A percentile compares a stretch with the other conserved stretches of the same genome.
Conservation (phyloP, 768 basidiomycete genomes). For the Sporobolomyces roseus region DNA sequence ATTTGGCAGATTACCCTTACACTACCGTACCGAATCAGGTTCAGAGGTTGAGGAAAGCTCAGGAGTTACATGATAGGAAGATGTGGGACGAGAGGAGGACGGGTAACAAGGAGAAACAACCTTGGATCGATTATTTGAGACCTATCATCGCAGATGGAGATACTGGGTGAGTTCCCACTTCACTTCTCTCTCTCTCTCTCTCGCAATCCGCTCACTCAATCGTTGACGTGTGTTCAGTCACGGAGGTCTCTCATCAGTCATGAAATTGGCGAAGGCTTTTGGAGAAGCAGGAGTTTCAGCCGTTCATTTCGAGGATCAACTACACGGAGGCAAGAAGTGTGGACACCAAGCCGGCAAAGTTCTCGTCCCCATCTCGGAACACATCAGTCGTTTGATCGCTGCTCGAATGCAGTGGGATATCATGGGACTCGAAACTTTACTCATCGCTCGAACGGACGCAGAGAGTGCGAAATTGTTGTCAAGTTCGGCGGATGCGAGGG, state of each 20-base stretch:
- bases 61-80: constrained; percentile 87
- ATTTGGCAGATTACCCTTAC: constrained; percentile 88
- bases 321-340: constrained; percentile 93
- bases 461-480: constrained; percentile 80
- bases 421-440: constrained; percentile 76
- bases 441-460: constrained; percentile 88
- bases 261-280: constrained; percentile 90
- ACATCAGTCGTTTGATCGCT: constrained; percentile 75
- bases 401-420: constrained; percentile 88
- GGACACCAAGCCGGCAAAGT: constrained; percentile 90
- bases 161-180: constrained; percentile 63
- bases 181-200: too few relatives aligned
- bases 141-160: constrained; percentile 94
- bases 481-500: constrained; percentile 72
- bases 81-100: constrained; percentile 78
- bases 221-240: constrained; percentile 64
- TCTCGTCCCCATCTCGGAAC: constrained; percentile 81
- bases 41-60: constrained; percentile 82
- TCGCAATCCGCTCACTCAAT: not conserved
- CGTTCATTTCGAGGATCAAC: constrained; percentile 88
- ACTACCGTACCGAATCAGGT: constrained; percentile 96
- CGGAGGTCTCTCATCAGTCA: constrained; percentile 84
- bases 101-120: constrained; percentile 65
- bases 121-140: constrained; percentile 78
- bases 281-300: constrained; percentile 92